A percentile compares a stretch with the other conserved stretches of the same genome.
These are phyloP conservation scores for Zygotorulaspora danielsina DNA, from an alignment of 805 yeast genomes.

Conservation along the genomic window DNA sequence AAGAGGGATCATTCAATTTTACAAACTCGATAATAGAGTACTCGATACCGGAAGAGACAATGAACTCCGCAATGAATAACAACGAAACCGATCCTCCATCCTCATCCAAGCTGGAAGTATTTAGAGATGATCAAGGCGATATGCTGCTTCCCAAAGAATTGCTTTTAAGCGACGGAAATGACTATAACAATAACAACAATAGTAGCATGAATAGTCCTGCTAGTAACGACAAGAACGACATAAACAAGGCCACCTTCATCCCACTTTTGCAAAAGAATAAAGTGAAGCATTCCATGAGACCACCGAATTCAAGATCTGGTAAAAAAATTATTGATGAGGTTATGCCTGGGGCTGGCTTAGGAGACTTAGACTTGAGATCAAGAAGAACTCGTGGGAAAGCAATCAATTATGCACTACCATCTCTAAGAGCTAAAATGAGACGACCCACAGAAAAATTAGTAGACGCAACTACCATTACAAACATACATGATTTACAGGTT, in stretches of 20 bases:
- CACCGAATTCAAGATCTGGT: conserved; percentile 26
- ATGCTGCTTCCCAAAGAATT: not conserved
- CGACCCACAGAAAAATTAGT: conserved; percentile 55
- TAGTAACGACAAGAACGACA: not conserved
- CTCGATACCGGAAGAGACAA: conserved; percentile 33
- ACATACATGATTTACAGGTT: conserved; percentile 36
- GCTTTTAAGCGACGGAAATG: conserved; percentile 1
- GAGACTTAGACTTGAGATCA: conserved; percentile 28
- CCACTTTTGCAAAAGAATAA: conserved; percentile 21
- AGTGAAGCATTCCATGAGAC: conserved; percentile 33
- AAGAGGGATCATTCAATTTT: conserved; percentile 21
- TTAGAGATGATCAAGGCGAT: conserved; percentile 20
- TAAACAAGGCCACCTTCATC: conserved; percentile 20
- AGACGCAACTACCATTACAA: conserved; percentile 50
- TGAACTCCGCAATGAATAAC: conserved; percentile 4
- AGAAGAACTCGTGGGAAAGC: conserved; percentile 53
- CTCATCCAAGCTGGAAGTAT: conserved; percentile 26
- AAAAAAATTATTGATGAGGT: conserved; percentile 38
- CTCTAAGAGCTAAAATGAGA: conserved; percentile 64
- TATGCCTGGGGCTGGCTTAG: conserved; percentile 35
- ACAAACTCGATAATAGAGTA: conserved; percentile 32
- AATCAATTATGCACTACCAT: conserved; percentile 64
- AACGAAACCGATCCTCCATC: conserved; percentile 14
- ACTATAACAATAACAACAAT: not conserved
- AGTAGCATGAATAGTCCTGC: not conserved